Evolutionary conservation across 345 rosid species (phyloP).

Genomic region (Rhizophora apiculata): DNA sequence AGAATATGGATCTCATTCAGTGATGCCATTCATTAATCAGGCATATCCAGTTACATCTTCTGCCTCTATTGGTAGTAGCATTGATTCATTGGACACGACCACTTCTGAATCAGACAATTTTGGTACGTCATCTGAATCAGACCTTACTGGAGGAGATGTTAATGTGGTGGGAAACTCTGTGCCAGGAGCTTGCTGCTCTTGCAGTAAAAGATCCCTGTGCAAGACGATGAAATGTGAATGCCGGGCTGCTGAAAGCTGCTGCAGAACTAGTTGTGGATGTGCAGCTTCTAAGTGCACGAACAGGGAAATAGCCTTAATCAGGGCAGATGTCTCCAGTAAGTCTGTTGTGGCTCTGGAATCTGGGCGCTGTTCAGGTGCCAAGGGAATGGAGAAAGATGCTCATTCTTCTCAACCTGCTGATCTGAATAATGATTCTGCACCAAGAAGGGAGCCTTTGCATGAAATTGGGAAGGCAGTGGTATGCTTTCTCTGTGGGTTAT

Average conservation of each 20-base stretch:
- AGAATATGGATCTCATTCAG: slow-evolving; percentile 9
- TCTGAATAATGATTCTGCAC: slow-evolving; percentile 7
- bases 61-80: slow-evolving; percentile 37
- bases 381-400: neutral
- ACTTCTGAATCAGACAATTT: neutral
- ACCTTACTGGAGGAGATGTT: slow-evolving; percentile 9
- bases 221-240: slow-evolving; percentile 29
- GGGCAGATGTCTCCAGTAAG: slow-evolving; percentile 12
- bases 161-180: slow-evolving; percentile 3
- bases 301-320: slow-evolving; percentile 1
- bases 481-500: neutral
- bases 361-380: neutral
- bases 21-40: slow-evolving; percentile 31
- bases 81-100: slow-evolving; percentile 12
- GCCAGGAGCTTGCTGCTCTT: slow-evolving; percentile 21
- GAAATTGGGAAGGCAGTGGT: slow-evolving; percentile 24
- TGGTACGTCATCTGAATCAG: slow-evolving; percentile 8
- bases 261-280: slow-evolving; percentile 24
- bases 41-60: slow-evolving; percentile 39
- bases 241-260: slow-evolving; percentile 21
- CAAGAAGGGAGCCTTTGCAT: slow-evolving; percentile 18
- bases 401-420: slow-evolving; percentile 6
- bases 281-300: slow-evolving; percentile 25
- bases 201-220: slow-evolving; percentile 28
- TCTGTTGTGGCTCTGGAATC: neutral